phyloP scores from a whole-genome alignment of 805 yeast species.

The Teunomyces kruisii region DNA sequence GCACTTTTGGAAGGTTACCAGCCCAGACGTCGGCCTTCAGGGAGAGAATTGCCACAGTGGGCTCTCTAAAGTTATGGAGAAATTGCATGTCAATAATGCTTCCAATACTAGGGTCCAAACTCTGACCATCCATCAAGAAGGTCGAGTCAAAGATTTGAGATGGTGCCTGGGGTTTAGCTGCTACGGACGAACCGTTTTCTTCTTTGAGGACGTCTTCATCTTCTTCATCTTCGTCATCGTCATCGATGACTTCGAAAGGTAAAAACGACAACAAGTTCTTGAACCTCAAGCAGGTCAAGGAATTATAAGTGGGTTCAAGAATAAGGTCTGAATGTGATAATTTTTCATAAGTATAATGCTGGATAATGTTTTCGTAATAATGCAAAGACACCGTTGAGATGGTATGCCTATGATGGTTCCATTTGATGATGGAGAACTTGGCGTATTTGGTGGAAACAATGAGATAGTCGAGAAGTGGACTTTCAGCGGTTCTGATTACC shows the following conservation, averaged over 20 bases:
- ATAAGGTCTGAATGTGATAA: slow-evolving; percentile 45
- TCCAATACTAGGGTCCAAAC: slow-evolving; percentile 56
- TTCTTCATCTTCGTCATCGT: slow-evolving; percentile 41
- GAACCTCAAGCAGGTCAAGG: slow-evolving; percentile 57
- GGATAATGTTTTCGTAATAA: slow-evolving; percentile 74
- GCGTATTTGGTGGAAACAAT: slow-evolving; percentile 70
- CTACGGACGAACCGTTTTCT: slow-evolving; percentile 4
- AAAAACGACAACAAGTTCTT: slow-evolving; percentile 71
- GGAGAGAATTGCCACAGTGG: slow-evolving; percentile 72
- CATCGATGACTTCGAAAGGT: slow-evolving; percentile 54
- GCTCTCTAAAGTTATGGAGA: slow-evolving; percentile 72
- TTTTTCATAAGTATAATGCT: slow-evolving; percentile 46
- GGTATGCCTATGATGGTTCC: slow-evolving; percentile 56
- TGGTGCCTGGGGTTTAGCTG: neutral
- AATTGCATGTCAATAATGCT: slow-evolving; percentile 73
- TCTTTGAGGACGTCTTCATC: slow-evolving; percentile 27
- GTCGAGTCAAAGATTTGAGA: slow-evolving; percentile 49
- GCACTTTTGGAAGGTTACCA: slow-evolving; percentile 59
- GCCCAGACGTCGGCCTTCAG: slow-evolving; percentile 69
- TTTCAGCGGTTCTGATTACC: slow-evolving; percentile 48
- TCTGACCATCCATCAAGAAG: slow-evolving; percentile 54
- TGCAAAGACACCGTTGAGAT: slow-evolving; percentile 80
- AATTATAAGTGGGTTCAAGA: slow-evolving; percentile 57
- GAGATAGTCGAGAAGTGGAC: slow-evolving; percentile 55
- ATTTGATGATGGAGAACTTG: slow-evolving; percentile 71